Base-by-base conservation (phyloP, 2,329 filamentous ascomycete species). In the Fusarium bulbicola region DNA sequence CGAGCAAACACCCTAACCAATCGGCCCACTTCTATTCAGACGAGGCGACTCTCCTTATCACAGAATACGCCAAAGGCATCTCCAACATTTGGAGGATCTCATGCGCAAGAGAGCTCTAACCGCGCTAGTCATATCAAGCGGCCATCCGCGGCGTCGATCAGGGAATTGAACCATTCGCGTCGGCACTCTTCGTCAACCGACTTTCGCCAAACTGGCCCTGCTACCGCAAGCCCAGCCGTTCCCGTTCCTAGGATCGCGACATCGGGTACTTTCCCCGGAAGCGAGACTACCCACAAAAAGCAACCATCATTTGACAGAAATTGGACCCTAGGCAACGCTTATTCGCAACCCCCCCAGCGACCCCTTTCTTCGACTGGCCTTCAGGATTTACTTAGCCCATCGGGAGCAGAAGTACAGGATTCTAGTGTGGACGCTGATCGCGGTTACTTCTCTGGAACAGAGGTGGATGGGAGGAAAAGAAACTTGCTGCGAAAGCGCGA, bases 391-490 rank as follows among this genome's bases (percentile, higher is more conserved):
- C 59, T 83, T 54, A 80, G 81, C 28, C 78, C 78, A 28, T 82
- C 84, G 4, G 83, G 83, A 21, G 75, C 81, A 20, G 80, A 84
- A 18, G 76, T 83, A 20, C 85, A 85, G 70, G 87, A 89, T 66
- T 85, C 85, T 14, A 83, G 84, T 21, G 81, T 85, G 30, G 93
- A 97, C 68, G 81, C 94, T 21, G 96, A 98, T 77, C 90, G 94
- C 40, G 95, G 95, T 30, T 98, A 98, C 81, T 97, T 98, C 79
- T 98, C 95, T 13, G 94, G 95, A 7, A 93, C 92, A 21, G 95
- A 98, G 78, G 86, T 91, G 16, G 95, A 98, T 72, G 89, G 89
- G 47, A 90, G 92, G 65, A 91, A 89, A 76, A 89, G 93, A 50
- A 97, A 94, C 79, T 86, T 96, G 52, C 85, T 98, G 73, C 94